phyloP scores from a whole-genome alignment of 179 eudicot genomes.

The Spinacia oleracea region DNA sequence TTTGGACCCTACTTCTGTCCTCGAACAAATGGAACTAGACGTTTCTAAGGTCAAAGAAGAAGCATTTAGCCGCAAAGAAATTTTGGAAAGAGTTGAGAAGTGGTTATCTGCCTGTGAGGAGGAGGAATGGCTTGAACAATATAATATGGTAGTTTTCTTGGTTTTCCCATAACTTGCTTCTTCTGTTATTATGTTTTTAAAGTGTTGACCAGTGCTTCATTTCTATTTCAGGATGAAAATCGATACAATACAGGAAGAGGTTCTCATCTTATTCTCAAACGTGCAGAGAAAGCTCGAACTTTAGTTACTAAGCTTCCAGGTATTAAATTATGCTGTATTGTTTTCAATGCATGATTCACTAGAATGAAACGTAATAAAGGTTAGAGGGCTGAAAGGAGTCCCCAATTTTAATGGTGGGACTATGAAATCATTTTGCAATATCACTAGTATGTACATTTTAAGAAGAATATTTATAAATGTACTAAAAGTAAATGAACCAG shows the following conservation, averaged over 20 bases:
- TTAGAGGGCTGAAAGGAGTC: neutral
- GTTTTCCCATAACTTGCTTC: neutral
- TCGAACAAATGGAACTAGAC: conserved; percentile 79
- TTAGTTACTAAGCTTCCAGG: conserved; percentile 87
- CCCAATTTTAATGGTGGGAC: neutral
- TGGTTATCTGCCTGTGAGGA: conserved; percentile 94
- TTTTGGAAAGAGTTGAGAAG: conserved; percentile 88
- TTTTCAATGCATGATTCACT: neutral
- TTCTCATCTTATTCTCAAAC: conserved; percentile 85
- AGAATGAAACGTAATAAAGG: neutral
- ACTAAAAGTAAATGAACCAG: neutral
- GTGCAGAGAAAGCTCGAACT: conserved; percentile 96
- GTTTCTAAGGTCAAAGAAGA: conserved; percentile 78
- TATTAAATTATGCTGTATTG: conserved; percentile 18
- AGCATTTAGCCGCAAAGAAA: conserved; percentile 86
- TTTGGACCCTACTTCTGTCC: conserved; percentile 68
- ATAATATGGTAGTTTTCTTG: conserved; percentile 55
- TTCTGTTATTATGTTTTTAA: neutral
- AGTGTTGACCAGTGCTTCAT: conserved; percentile 15
- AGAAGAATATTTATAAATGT: neutral
- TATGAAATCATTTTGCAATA: neutral
- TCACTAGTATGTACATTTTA: too few relatives aligned
- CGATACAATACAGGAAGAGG: conserved; percentile 93
- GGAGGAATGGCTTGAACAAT: conserved; percentile 96
- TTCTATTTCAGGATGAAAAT: conserved; percentile 71